phyloP scores from a whole-genome alignment of 192 early-diverging fungal genomes.

The Backusella morwellensis region DNA sequence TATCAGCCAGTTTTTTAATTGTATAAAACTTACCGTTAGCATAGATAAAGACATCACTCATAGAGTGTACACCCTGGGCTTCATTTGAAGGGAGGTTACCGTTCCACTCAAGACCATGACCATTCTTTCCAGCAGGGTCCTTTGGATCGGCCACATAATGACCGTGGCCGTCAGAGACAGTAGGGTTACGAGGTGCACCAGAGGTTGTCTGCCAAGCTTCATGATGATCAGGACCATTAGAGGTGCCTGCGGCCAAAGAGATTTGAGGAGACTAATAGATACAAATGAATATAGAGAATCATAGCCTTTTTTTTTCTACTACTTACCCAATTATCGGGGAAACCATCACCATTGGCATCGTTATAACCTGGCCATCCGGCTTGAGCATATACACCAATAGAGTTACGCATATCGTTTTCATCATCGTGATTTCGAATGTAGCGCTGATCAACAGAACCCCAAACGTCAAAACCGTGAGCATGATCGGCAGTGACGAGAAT shows the following conservation, averaged over 20 bases:
- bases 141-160: slow-evolving; percentile 26
- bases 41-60: slow-evolving; percentile 49
- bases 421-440: slow-evolving; percentile 48
- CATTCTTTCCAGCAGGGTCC: slow-evolving; percentile 22
- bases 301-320: neutral
- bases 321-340: slow-evolving; percentile 44
- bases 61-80: slow-evolving; percentile 41
- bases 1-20: no score
- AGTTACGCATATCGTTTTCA: slow-evolving; percentile 40
- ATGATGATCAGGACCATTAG: slow-evolving; percentile 39
- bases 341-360: slow-evolving; percentile 46
- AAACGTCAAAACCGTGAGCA: slow-evolving; percentile 62
- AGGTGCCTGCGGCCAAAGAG: slow-evolving; percentile 42
- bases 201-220: slow-evolving; percentile 45
- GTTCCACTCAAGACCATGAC: slow-evolving; percentile 30
- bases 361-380: slow-evolving; percentile 48
- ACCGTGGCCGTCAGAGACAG: slow-evolving; percentile 29
- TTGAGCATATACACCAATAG: slow-evolving; percentile 49
- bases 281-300: neutral
- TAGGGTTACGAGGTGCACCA: slow-evolving; percentile 37
- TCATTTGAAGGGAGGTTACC: slow-evolving; percentile 26
- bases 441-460: slow-evolving; percentile 56
- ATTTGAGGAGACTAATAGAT: slow-evolving; percentile 26
- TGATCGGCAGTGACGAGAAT: slow-evolving; percentile 69
- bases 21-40: slow-evolving; percentile 17